Conservation (phyloP, 2,329 filamentous ascomycete genomes). For the Hyphodiscus sp. region DNA sequence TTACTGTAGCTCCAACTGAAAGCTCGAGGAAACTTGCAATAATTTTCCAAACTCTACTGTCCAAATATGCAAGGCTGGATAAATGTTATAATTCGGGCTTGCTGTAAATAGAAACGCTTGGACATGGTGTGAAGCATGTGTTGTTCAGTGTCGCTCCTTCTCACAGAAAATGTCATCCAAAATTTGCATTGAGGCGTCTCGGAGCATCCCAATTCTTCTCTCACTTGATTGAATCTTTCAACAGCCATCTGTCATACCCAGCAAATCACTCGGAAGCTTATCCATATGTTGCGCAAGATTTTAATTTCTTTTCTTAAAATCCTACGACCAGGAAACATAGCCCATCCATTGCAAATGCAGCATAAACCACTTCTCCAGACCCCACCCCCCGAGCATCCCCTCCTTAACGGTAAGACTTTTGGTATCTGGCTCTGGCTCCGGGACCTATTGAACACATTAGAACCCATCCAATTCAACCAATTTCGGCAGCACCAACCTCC, state of each 20-base stretch:
- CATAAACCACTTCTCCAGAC: constrained; percentile 28
- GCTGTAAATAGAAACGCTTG: too few species aligned
- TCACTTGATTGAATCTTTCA: background rate
- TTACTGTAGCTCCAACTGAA: too few species aligned
- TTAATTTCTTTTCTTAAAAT: constrained; percentile 31
- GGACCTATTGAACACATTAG: constrained; percentile 59
- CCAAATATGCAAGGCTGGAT: too few species aligned
- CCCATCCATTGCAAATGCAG: constrained; percentile 32
- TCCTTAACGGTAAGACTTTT: constrained; percentile 97
- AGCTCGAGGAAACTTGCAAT: too few species aligned
- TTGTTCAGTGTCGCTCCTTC: too few species aligned
- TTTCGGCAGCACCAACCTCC: constrained; percentile 34
- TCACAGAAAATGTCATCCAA: too few species aligned
- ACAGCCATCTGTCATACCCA: background rate
- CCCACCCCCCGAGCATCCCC: constrained; percentile 22
- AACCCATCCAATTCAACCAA: background rate
- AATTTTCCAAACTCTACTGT: too few species aligned
- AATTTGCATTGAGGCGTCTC: background rate
- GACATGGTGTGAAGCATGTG: too few species aligned
- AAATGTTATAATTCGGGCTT: too few species aligned
- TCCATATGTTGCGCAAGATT: constrained; percentile 23
- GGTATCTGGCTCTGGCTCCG: constrained; percentile 93
- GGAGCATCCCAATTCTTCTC: background rate
- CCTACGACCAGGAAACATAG: constrained; percentile 29
- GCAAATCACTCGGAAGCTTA: constrained; percentile 6